Percentiles rank a stretch among this genome's conserved stretches.
These are phyloP conservation scores for Solanum lignicaule DNA, from an alignment of 257 asterid species.

Conservation along the genomic window DNA sequence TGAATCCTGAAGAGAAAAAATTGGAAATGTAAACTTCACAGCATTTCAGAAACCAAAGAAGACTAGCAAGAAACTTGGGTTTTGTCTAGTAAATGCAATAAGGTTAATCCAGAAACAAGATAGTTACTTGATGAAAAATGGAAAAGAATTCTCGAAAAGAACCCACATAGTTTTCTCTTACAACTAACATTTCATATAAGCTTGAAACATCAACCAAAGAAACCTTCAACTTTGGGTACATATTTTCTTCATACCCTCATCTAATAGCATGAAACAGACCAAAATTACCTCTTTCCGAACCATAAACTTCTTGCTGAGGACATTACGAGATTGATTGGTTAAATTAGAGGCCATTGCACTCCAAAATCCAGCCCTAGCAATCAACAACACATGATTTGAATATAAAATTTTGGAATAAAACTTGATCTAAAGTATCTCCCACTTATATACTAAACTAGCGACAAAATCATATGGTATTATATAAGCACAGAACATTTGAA, in stretches of 20 bases:
- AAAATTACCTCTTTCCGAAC: conserved; percentile 76
- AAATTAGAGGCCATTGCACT: conserved; percentile 98
- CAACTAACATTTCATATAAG: neutral
- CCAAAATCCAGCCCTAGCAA: conserved; percentile 86
- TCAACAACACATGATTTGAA: neutral
- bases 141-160: neutral
- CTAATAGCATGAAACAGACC: neutral
- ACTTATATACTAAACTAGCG: conserved; percentile 2
- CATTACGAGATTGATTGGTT: conserved; percentile 92
- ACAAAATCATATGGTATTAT: neutral
- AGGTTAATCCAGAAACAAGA: neutral
- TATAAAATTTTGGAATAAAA: neutral
- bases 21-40: conserved; percentile 6
- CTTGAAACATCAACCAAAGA: neutral
- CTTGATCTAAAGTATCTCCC: neutral
- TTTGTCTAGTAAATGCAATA: neutral
- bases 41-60: neutral
- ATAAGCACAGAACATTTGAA: neutral
- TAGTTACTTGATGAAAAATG: neutral
- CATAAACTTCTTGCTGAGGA: conserved; percentile 92
- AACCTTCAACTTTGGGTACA: neutral
- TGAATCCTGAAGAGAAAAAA: conserved; percentile 25
- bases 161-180: neutral
- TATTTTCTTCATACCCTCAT: neutral
- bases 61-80: neutral